phyloP scores from a whole-genome alignment of 2,329 filamentous ascomycete species.

The Claviceps lovelessii region DNA sequence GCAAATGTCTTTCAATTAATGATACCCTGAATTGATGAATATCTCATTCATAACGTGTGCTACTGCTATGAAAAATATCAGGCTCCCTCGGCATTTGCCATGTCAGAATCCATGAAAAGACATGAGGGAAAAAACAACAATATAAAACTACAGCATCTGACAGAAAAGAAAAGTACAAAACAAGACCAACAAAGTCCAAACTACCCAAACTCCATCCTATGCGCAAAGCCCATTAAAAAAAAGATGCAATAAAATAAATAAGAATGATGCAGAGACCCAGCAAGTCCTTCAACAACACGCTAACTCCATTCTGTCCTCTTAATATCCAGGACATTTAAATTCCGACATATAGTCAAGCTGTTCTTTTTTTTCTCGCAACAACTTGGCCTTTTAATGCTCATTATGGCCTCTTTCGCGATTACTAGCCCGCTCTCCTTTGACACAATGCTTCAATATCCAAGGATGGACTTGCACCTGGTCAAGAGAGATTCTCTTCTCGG shows the following conservation, averaged over 20 bases:
- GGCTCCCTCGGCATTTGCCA: not conserved
- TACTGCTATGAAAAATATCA: not conserved
- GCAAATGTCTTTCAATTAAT: not conserved
- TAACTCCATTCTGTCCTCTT: slow-evolving; percentile 4
- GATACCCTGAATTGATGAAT: not conserved
- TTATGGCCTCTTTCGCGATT: slow-evolving; percentile 31
- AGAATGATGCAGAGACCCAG: not conserved
- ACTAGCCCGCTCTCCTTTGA: slow-evolving; percentile 42
- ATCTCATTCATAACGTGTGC: not conserved
- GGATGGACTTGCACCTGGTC: slow-evolving; percentile 82
- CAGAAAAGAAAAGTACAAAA: not conserved
- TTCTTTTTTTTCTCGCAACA: not conserved
- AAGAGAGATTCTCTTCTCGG: slow-evolving; percentile 80
- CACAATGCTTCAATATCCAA: slow-evolving; percentile 94
- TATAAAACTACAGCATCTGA: not conserved
- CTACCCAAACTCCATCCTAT: slow-evolving; percentile 16
- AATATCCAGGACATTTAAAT: slow-evolving; percentile 2
- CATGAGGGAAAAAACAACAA: not conserved
- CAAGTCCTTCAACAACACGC: slow-evolving; percentile 5
- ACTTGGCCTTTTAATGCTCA: slow-evolving; percentile 7
- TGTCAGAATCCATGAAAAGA: not conserved
- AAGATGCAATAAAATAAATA: not conserved
- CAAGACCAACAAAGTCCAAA: slow-evolving; percentile 6
- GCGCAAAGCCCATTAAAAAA: slow-evolving; percentile 10
- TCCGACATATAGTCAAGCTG: slow-evolving; percentile 4